phyloP scores from a whole-genome alignment of 2,329 filamentous ascomycete genomes.

The Aspergillus spinulosporus region DNA sequence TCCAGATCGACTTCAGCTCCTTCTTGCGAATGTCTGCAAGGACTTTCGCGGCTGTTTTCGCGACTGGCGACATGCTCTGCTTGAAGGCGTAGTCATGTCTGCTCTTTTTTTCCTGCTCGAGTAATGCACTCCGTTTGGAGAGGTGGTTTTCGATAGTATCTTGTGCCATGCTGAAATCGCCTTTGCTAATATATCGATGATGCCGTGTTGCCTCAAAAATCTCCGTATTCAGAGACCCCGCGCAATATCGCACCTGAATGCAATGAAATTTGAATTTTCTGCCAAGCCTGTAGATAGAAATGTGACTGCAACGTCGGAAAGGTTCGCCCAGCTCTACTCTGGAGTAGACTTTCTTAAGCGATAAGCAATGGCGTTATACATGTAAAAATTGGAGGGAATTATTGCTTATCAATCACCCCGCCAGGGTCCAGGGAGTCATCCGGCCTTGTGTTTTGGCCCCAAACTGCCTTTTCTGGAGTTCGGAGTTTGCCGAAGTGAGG shows the following conservation, averaged over 20 bases:
- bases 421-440: too few relatives aligned
- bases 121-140: constrained; percentile 5
- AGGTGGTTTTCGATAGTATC: constrained; percentile 5
- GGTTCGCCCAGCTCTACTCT: background rate
- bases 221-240: too few relatives aligned
- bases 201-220: too few relatives aligned
- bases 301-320: background rate
- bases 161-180: constrained; percentile 2
- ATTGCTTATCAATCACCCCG: background rate
- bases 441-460: too few relatives aligned
- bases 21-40: constrained; percentile 10
- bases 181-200: too few relatives aligned
- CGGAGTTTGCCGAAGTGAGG: too few relatives aligned
- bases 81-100: constrained; percentile 17
- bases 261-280: background rate
- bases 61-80: constrained; percentile 13
- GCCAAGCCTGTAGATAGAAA: background rate
- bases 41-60: constrained; percentile 9
- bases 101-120: constrained; percentile 12
- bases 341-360: background rate
- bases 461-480: too few relatives aligned
- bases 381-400: background rate
- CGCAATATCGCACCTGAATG: too few relatives aligned
- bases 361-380: background rate
- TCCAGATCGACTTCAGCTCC: constrained; percentile 14